Percentiles rank a stretch among this genome's conserved stretches.
These are phyloP conservation scores for Elaeagnus macrophylla DNA, from an alignment of 306 rosid species.

Conservation along the genomic window DNA sequence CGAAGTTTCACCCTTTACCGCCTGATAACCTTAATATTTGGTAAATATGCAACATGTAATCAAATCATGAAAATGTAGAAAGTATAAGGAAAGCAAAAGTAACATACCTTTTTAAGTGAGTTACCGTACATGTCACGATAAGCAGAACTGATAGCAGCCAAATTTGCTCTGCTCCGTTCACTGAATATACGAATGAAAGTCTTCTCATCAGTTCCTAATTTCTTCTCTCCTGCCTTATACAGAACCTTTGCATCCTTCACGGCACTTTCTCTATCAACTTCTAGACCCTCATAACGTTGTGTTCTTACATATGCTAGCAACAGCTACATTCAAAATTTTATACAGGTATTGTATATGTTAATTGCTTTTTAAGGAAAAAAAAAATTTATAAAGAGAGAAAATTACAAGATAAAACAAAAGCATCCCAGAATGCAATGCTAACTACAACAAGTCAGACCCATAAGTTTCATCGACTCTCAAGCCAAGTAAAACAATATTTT, in stretches of 20 bases:
- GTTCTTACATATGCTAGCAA: constrained; percentile 53
- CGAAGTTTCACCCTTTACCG: constrained; percentile 65
- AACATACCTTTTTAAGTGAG: constrained; percentile 49
- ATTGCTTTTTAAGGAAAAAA: neutral
- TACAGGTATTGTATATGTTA: neutral
- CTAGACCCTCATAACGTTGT: constrained; percentile 70
- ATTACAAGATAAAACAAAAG: too few species aligned
- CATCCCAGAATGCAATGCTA: too few species aligned
- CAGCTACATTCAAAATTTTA: constrained; percentile 21
- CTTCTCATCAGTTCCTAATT: constrained; percentile 34
- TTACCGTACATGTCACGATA: constrained; percentile 46
- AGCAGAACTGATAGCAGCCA: constrained; percentile 39
- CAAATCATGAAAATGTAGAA: neutral
- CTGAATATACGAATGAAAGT: constrained; percentile 52
- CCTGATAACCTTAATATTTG: constrained; percentile 29
- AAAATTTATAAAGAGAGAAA: neutral
- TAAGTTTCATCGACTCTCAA: too few species aligned
- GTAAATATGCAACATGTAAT: neutral
- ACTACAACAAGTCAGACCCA: too few species aligned
- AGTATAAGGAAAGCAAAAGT: neutral
- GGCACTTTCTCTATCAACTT: constrained; percentile 41
- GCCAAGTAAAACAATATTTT: too few species aligned
- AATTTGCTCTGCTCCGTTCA: constrained; percentile 56
- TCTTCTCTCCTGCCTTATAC: constrained; percentile 36
- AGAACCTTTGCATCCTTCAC: constrained; percentile 32